These are phyloP conservation scores for Amphicarpaea edgeworthii DNA, from an alignment of 306 rosid species.

Conservation along the genomic window DNA sequence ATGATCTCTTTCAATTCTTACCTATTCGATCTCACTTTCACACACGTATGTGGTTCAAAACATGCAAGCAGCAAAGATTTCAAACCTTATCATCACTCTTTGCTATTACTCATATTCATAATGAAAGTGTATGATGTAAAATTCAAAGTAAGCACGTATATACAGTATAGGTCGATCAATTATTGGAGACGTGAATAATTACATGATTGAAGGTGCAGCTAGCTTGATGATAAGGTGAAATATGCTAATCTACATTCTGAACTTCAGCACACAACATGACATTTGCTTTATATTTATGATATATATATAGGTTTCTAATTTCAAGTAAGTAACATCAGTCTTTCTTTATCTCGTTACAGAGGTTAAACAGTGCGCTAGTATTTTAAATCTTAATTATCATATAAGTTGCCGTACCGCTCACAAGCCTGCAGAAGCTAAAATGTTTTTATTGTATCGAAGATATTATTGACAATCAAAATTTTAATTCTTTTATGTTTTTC, in stretches of 20 bases:
- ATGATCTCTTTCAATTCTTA: constrained; percentile 41
- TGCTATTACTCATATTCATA: background rate
- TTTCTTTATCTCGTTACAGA: too few species aligned
- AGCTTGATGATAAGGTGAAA: constrained; percentile 1
- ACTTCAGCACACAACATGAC: constrained; percentile 5
- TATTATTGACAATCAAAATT: too few species aligned
- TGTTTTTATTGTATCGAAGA: too few species aligned
- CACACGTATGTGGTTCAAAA: constrained; percentile 31
- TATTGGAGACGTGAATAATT: background rate
- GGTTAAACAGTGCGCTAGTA: too few species aligned
- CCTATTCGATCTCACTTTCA: constrained; percentile 14
- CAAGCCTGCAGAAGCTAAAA: too few species aligned
- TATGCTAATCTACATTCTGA: background rate
- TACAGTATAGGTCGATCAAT: background rate
- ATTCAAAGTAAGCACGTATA: background rate
- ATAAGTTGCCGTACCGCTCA: too few species aligned
- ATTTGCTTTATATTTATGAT: background rate
- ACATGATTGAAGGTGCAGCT: background rate
- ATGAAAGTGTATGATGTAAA: background rate
- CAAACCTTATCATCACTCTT: constrained; percentile 22
- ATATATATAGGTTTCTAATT: background rate
- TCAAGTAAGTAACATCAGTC: too few species aligned
- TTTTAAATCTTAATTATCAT: too few species aligned
- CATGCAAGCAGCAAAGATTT: background rate
- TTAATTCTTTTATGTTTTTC: too few species aligned